Evolutionary conservation across 2,329 filamentous ascomycete genomes (phyloP).

Genomic region (Bretziella fagacearum): DNA sequence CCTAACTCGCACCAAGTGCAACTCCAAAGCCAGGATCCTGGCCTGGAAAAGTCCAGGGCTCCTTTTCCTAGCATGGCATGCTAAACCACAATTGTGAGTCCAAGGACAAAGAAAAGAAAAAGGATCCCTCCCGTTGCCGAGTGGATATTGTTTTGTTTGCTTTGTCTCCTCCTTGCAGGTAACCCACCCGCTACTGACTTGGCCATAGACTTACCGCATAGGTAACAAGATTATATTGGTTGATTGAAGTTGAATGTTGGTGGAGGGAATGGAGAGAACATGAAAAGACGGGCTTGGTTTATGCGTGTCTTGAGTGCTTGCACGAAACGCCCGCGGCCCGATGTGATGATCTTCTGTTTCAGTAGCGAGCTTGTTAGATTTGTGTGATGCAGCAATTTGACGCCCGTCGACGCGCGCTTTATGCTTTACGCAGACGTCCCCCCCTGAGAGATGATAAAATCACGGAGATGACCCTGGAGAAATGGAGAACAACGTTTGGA

Average conservation of each 20-base stretch:
- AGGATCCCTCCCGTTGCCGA: neutral
- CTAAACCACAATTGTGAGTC: neutral
- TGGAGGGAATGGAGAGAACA: neutral
- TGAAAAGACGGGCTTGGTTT: neutral
- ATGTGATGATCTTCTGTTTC: neutral
- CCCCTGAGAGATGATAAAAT: neutral
- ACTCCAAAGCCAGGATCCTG: neutral
- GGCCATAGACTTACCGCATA: neutral
- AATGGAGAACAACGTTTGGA: neutral
- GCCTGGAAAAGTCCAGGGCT: neutral
- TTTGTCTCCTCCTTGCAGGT: no score
- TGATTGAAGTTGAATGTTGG: neutral
- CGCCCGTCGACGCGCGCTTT: neutral
- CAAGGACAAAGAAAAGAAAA: neutral
- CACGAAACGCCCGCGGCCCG: neutral
- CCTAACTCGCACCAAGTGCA: neutral
- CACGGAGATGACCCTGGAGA: neutral
- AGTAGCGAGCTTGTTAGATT: neutral
- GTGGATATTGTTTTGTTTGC: neutral
- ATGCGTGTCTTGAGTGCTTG: slow-evolving; percentile 1
- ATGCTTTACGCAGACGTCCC: neutral
- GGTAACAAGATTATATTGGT: neutral
- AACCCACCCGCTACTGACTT: neutral
- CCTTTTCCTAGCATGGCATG: neutral
- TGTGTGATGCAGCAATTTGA: neutral